Percentiles rank a stretch among this genome's conserved stretches.
phyloP scores from a whole-genome alignment of 2,329 filamentous ascomycete genomes.

The Ascochyta fabae region DNA sequence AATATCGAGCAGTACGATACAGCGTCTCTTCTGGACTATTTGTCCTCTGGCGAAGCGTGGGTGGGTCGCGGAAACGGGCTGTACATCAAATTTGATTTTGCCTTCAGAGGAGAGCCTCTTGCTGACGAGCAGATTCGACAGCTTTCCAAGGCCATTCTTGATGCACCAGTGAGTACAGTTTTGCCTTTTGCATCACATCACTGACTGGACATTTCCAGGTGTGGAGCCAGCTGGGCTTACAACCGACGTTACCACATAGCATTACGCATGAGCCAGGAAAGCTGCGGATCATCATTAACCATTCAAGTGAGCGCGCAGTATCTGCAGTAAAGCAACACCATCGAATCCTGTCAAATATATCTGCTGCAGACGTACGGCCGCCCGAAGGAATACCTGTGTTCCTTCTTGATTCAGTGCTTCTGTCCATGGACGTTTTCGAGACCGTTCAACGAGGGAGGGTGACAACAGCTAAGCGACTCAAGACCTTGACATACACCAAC shows the following conservation, averaged over 20 bases:
- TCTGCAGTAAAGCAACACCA: constrained; percentile 23
- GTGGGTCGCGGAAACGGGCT: constrained; percentile 43
- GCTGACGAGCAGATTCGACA: constrained; percentile 22
- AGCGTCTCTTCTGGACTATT: constrained; percentile 21
- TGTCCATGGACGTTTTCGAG: constrained; percentile 34
- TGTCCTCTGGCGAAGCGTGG: constrained; percentile 41
- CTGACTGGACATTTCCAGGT: constrained; percentile 26
- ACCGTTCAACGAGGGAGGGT: constrained; percentile 11
- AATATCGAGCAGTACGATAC: constrained; percentile 30
- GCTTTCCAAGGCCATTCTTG: constrained; percentile 33
- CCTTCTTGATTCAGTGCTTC: constrained; percentile 35
- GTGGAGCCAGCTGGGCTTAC: constrained; percentile 45
- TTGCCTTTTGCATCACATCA: no score
- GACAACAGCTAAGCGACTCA: constrained; percentile 18
- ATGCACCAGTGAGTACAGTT: constrained; percentile 36
- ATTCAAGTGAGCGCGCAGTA: constrained; percentile 1
- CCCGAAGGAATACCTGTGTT: constrained; percentile 35
- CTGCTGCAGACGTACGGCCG: constrained; percentile 38
- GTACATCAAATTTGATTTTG: constrained; percentile 37
- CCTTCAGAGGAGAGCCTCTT: constrained; percentile 34
- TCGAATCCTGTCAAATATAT: constrained; percentile 31
- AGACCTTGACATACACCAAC: constrained; percentile 1
- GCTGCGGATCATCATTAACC: constrained; percentile 3
- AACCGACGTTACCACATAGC: constrained; percentile 21
- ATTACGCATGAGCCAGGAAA: constrained; percentile 1